Evolutionary conservation across 2,329 filamentous ascomycete species (phyloP).

Genomic region (Apiospora aurea): DNA sequence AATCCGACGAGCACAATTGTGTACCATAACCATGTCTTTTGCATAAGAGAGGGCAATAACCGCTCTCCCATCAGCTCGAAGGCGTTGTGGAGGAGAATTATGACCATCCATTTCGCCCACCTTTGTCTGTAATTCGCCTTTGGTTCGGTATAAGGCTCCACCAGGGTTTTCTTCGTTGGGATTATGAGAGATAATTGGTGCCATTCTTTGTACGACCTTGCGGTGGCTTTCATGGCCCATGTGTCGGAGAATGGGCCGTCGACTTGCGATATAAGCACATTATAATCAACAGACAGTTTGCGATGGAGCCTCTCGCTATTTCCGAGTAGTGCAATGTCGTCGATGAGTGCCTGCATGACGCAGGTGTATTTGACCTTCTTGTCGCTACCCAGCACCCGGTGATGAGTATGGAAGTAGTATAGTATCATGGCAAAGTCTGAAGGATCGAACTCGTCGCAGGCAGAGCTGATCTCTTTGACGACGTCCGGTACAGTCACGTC

Average conservation of each 20-base stretch:
- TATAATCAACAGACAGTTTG: not conserved
- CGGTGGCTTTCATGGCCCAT: not conserved
- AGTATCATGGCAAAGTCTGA: not conserved
- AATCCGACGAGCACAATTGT: not conserved
- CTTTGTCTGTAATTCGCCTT: not conserved
- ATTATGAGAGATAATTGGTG: not conserved
- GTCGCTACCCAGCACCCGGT: not conserved
- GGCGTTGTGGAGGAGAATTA: not conserved
- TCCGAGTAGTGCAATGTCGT: not conserved
- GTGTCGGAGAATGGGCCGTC: not conserved
- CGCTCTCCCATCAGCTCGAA: not conserved
- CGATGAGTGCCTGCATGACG: not conserved
- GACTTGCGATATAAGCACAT: not conserved
- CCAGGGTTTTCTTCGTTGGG: not conserved
- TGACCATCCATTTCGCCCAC: not conserved
- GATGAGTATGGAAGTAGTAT: not conserved
- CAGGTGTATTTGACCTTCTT: not conserved
- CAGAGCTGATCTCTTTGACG: not conserved
- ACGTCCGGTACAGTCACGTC: not conserved
- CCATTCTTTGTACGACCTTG: not conserved
- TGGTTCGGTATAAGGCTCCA: not conserved
- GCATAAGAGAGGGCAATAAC: not conserved
- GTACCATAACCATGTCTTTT: not conserved
- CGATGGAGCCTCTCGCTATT: not conserved
- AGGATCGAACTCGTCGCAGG: not conserved